Evolutionary conservation across 225 moss, liverwort and hornwort species (phyloP), one percentile per base, ranked within the genome.

Genomic region (Pseudoscleropodium purum): DNA sequence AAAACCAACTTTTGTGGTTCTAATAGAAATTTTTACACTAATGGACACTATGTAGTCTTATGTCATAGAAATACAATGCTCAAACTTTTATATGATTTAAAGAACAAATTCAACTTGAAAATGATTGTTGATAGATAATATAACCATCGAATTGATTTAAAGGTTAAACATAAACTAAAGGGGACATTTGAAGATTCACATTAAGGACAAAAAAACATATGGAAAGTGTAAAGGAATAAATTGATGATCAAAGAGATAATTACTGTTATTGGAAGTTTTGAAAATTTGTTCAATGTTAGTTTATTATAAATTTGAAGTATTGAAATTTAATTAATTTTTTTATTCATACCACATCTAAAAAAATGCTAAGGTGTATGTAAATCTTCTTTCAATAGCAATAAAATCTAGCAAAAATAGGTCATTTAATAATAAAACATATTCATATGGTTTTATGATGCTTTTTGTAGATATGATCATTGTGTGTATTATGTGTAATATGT

Each of bases 101-200:
- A n/a, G n/a, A n/a, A n/a, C n/a, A n/a, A n/a, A n/a, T n/a, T 70
- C 0, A 24, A 0, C 37, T 37, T 67, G 1, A 2, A 70, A 70
- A 70, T 39, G 39, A 39, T 69, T 70, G 24, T n/a, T n/a, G n/a
- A n/a, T n/a, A n/a, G 24, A 24, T 24, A 69, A 54, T 16, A 15
- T n/a, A n/a, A 13, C 24, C 0, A 70, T 70, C 2, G 4, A 70
- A 4, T 70, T 70, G 70, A 2, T 11, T 23, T 68, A 12, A 67
- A 3, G 5, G 3, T 37, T 20, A 36, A 20, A 21, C 5, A 68
- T 68, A 68, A 68, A 6, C n/a, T n/a, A n/a, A n/a, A n/a, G n/a
- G n/a, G n/a, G n/a, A 68, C 6, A 68, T 68, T 37, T 68, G 11
- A 68, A 37, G 20, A 68, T 67, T 67, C 67, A 67, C 11, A 36